Base-by-base conservation (phyloP, 2,329 filamentous ascomycete species). In the Phialophora expanda region DNA sequence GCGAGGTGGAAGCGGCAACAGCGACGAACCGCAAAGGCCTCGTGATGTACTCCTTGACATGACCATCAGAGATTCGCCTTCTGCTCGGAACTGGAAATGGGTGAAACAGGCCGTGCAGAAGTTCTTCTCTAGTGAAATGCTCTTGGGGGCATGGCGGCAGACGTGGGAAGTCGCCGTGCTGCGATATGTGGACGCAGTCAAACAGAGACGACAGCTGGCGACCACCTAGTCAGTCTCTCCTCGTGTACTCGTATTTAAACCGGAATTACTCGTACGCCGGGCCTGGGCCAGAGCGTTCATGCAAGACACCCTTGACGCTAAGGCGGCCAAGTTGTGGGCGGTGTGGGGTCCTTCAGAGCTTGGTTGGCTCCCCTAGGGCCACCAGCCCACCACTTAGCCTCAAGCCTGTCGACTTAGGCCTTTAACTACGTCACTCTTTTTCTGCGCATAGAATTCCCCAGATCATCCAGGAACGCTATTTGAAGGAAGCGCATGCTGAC, bases 81-180 rank as follows among this genome's bases (percentile, higher is more conserved):
- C 50, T n/a, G 60, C 60, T 4, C 50, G 60, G 38, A 55, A 62
- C 44, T 62, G 60, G 60, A 46, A 46, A 20, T 62, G 50, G 60
- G 51, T 62, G 44, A 46, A 56, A 34, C 56, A 55, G 20, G n/a
- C 51, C 34, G 34, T 56, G 17, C 26, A 20, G 51, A 62, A 48
- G 41, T 62, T 62, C 28, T 56, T 56, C 28, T 55, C 17, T 11
- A 48, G 50, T 14, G 60, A 62, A 24, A 41, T 56, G 30, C n/a
- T 56, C 34, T n/a, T 62, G n/a, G 60, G 34, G 6, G 30, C 34
- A 34, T 62, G 60, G 60, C 50, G 34, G 32, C 38, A 46, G 34
- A 62, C 60, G n/a, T 62, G 60, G 60, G 60, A 56, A 26, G 20
- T 48, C 6, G 51, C 14, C n/a, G n/a, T 62, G 17, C 22, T 46